Conservation (phyloP, 805 yeast species). For the Geotrichum ghanense region DNA sequence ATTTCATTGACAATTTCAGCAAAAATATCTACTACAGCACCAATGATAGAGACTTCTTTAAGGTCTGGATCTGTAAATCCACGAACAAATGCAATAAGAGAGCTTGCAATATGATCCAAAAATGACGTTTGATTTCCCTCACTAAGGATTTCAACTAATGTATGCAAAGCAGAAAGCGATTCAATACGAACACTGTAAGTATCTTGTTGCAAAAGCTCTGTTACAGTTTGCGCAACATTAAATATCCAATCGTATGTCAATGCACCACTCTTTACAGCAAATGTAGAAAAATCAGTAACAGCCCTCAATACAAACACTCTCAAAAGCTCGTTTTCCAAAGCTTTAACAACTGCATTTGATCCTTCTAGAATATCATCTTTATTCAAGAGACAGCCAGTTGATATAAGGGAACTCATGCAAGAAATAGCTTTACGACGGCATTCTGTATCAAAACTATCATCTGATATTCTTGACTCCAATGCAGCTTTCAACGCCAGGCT, state of each 20-base stretch:
- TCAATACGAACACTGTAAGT: neutral
- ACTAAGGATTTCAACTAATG: neutral
- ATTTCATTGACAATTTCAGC: neutral
- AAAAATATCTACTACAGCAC: neutral
- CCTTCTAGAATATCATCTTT: slow-evolving; percentile 19
- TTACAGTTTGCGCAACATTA: neutral
- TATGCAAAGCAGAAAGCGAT: neutral
- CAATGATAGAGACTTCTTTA: neutral
- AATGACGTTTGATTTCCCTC: neutral
- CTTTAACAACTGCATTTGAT: slow-evolving; percentile 24
- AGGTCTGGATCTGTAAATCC: neutral
- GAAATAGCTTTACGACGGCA: neutral
- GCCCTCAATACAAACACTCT: slow-evolving; percentile 24
- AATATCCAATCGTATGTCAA: neutral
- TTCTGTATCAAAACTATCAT: neutral
- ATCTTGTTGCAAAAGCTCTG: neutral
- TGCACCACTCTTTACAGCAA: neutral
- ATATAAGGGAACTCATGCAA: neutral
- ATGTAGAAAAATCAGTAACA: slow-evolving; percentile 13
- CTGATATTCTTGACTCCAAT: neutral
- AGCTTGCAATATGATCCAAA: neutral
- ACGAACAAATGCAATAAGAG: neutral
- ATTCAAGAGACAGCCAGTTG: slow-evolving; percentile 7
- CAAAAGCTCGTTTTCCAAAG: slow-evolving; percentile 28
- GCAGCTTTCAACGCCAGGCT: neutral